Base-by-base conservation (phyloP, 2,329 filamentous ascomycete genomes). In the Verticillium klebahnii region DNA sequence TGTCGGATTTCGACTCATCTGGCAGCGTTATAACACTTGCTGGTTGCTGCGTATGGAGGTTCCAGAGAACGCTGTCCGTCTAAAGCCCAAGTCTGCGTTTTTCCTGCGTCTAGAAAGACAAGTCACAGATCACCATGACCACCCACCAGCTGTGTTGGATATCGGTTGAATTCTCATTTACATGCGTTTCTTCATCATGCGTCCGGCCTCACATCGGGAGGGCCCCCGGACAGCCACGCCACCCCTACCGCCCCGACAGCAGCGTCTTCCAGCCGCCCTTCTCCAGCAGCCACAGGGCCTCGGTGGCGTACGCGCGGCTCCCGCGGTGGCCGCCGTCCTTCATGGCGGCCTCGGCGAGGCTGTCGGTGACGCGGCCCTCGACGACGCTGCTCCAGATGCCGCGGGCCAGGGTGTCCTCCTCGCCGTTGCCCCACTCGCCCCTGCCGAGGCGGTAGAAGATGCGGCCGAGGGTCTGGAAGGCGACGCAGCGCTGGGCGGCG, bases 391-490 rank as follows among this genome's bases (percentile, higher is more conserved):
- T 80, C 94, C 94, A 98, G n/a, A 98, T 75, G 0, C 92, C 93
- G 72, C 89, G 86, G 15, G 90, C 89, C 61, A 93, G 78, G 25
- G 83, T 82, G 50, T 84, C 80, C 62, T 88, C 78, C 39, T 74
- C 75, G 6, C 73, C 75, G 62, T 87, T 86, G 1, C 92, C 86
- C 80, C 84, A 89, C 63, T 88, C 84, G 1, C 86, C 93, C 57
- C 82, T 85, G 0, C 95, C 94, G 0, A 99, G 80, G 9, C 93
- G 82, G 72, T 91, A 98, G 17, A 98, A 75, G 6, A 98, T 85
- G 23, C 95, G 83, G 0, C 95, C 95, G 1, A 98, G 79, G 0
- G 93, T 94, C 75, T 97, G 94, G 75, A 92, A 97, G 0, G 95
- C 92, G 64, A 98, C 84, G 70, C 95, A 97, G 12, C 94, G 80